Conservation (phyloP, 75 land plant species). For the Ceratopteris richardii region DNA sequence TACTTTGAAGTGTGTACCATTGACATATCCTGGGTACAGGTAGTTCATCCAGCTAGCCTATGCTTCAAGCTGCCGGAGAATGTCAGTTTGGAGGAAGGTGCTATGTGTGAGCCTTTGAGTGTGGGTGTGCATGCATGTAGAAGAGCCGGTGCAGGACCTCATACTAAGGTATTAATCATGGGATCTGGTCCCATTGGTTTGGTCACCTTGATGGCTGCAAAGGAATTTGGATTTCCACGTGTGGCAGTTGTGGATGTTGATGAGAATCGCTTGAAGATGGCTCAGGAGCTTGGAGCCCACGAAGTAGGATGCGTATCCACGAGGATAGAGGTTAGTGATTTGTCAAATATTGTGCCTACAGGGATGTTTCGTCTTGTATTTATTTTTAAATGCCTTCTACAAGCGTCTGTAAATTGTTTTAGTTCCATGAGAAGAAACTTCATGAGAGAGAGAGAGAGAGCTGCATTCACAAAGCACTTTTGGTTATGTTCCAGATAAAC, state of each 20-base stretch:
- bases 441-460: too few relatives aligned
- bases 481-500: too few relatives aligned
- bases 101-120: slow-evolving; percentile 43
- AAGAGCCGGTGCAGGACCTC: slow-evolving; percentile 64
- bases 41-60: slow-evolving; percentile 33
- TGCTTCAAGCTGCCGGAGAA: slow-evolving; percentile 43
- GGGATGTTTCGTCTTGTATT: too few relatives aligned
- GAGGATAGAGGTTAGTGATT: slow-evolving; percentile 49
- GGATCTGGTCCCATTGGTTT: slow-evolving; percentile 93
- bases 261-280: slow-evolving; percentile 57
- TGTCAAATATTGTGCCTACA: too few relatives aligned
- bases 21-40: slow-evolving; percentile 18
- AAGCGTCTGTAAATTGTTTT: too few relatives aligned
- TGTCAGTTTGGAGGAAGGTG: slow-evolving; percentile 34
- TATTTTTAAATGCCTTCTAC: too few relatives aligned
- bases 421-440: too few relatives aligned
- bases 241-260: slow-evolving; percentile 70
- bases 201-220: slow-evolving; percentile 70
- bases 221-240: slow-evolving; percentile 71
- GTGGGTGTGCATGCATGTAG: slow-evolving; percentile 83
- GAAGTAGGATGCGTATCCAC: slow-evolving; percentile 44
- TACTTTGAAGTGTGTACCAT: too few relatives aligned
- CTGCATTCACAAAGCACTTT: too few relatives aligned
- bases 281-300: slow-evolving; percentile 78
- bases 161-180: slow-evolving; percentile 57